Base-by-base conservation (phyloP, 768 basidiomycete genomes). In the Boletus huronensis region DNA sequence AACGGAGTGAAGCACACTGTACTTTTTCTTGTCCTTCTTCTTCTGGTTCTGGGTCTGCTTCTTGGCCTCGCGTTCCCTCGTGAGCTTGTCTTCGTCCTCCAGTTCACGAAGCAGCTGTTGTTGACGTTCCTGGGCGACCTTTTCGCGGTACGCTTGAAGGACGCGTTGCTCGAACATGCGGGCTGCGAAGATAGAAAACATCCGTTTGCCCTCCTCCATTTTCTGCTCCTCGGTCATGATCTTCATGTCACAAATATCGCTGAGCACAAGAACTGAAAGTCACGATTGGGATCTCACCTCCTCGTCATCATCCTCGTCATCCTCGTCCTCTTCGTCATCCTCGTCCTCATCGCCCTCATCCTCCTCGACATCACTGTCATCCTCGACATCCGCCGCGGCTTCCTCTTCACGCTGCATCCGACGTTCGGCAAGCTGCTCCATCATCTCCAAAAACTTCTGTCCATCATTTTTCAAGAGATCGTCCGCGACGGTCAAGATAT, bases 131-230 rank as follows among this genome's bases (percentile, higher is more conserved):
- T 96, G 93, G 13, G 97, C 96, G 17, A 98, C 92, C 72, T 91
- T 88, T 75, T 98, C 96, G 35, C 96, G 88, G 67, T 96, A 98
- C 14, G 96, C 93, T 65, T 93, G 89, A 51, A 97, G 83, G 36
- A 98, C 97, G 23, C 97, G 87, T 73, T 98, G 96, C 75, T 99
- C 97, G 71, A 99, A 98, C 95, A 98, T 97, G 50, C 97, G 85
- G 40, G 97, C 97, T 16, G 97, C 97, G 65, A 99, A 99, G 73
- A 99, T 97, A 60, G 93, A 94, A 77, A 99, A 99, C 97, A 99
- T 99, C 48, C 92, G 84, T 72, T 95, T 93, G 61, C 97, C 97
- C 74, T 98, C 97, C 72, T 98, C 96, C 89, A 96, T 95, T 74
- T 96, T 95, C 74, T 98, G 92, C 72, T 93, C 90, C 71, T 98